phyloP scores from a whole-genome alignment of 139 green algal species.

The Chlorella sp. region DNA sequence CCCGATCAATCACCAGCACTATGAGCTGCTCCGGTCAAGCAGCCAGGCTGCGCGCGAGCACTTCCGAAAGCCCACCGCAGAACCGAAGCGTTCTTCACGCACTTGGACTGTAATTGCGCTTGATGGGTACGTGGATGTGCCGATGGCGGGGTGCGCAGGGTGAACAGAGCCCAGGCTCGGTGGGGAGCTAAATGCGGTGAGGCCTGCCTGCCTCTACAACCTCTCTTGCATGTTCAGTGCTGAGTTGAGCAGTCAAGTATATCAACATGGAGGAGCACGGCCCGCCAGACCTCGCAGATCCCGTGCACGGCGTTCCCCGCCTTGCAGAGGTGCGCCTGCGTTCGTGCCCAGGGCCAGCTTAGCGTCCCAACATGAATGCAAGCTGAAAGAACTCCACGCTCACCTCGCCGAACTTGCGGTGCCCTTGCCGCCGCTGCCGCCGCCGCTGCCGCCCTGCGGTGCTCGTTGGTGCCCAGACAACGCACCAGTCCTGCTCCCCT shows the following conservation, averaged over 20 bases:
- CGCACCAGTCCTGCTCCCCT: background rate
- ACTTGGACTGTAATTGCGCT: too few relatives aligned
- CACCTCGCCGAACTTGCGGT: too few relatives aligned
- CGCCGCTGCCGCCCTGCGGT: background rate
- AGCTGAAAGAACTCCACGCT: too few relatives aligned
- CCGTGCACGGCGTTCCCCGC: background rate
- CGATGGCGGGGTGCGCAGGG: too few relatives aligned
- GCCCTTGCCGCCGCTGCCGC: background rate
- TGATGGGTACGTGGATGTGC: too few relatives aligned
- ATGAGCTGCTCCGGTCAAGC: too few relatives aligned
- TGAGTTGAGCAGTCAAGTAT: background rate
- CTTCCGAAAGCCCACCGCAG: too few relatives aligned
- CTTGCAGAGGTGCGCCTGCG: background rate
- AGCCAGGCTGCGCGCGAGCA: too few relatives aligned
- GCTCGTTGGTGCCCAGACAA: accelerated
- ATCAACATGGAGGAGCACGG: background rate
- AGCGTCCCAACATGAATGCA: too few relatives aligned
- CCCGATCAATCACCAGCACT: too few relatives aligned
- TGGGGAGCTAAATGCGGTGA: background rate
- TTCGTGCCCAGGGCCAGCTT: too few relatives aligned
- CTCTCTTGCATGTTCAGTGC: background rate
- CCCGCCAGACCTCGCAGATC: background rate
- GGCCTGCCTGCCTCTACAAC: background rate
- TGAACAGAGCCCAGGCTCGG: background rate
- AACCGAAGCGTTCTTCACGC: too few relatives aligned